phyloP scores from a whole-genome alignment of 805 yeast genomes.

The Candida sphagnicola region DNA sequence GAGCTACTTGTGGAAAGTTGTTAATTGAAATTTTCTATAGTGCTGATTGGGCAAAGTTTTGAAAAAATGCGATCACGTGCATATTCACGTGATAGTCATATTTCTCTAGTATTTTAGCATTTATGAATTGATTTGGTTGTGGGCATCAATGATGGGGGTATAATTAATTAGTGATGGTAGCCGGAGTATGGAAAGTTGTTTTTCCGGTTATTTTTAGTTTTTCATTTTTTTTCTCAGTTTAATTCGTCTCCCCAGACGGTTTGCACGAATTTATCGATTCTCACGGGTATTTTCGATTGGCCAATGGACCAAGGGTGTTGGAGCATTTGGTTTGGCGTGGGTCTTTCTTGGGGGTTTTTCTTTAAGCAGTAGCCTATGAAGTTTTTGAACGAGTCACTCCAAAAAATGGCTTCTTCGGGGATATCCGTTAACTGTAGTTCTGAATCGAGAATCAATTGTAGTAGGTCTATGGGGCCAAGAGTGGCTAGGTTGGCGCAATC shows the following conservation, averaged over 20 bases:
- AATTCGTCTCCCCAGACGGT: constrained; percentile 55
- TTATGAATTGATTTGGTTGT: too few species aligned
- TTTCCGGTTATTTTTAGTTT: not conserved
- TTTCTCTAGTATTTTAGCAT: too few species aligned
- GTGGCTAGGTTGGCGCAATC: constrained; percentile 23
- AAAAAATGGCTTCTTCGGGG: constrained; percentile 65
- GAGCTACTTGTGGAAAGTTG: too few species aligned
- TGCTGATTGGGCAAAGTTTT: constrained; percentile 1
- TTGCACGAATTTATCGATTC: constrained; percentile 81
- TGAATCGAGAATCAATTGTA: constrained; percentile 75
- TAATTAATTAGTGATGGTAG: too few species aligned
- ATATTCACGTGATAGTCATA: constrained; percentile 1
- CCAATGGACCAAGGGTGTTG: constrained; percentile 90
- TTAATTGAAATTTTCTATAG: too few species aligned
- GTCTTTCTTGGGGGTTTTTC: constrained; percentile 75
- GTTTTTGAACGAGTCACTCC: constrained; percentile 82
- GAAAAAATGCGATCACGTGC: constrained; percentile 1
- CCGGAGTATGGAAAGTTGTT: too few species aligned
- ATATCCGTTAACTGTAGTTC: constrained; percentile 79
- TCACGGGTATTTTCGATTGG: constrained; percentile 66
- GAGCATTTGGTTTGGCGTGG: constrained; percentile 91
- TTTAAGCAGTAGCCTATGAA: constrained; percentile 78
- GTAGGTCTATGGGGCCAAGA: constrained; percentile 73
- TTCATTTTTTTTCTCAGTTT: not conserved
- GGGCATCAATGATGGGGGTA: too few species aligned